A percentile compares a stretch with the other conserved stretches of the same genome.
phyloP scores from a whole-genome alignment of 1,139 yeast species.

The Suhomyces terraborum region DNA sequence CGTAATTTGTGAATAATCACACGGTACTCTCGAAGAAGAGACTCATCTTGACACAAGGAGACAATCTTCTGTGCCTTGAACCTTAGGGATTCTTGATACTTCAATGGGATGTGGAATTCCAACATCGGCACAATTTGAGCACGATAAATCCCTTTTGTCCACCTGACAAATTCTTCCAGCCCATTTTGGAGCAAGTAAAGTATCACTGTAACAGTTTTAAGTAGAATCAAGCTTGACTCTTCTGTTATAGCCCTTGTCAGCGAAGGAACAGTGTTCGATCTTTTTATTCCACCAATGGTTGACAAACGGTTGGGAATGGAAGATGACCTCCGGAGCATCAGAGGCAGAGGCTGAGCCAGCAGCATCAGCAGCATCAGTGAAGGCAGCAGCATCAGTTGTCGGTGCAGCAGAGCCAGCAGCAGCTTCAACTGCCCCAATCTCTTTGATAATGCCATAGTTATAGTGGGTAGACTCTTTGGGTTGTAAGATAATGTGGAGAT shows the following conservation, averaged over 20 bases:
- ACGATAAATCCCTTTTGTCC: constrained; percentile 26
- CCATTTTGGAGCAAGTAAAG: constrained; percentile 44
- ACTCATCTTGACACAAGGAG: constrained; percentile 30
- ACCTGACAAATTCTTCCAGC: constrained; percentile 33
- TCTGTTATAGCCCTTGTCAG: constrained; percentile 3
- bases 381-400: neutral
- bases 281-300: neutral
- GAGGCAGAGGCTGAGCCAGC: too few relatives aligned
- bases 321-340: constrained; percentile 3
- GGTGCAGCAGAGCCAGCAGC: too few relatives aligned
- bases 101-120: constrained; percentile 13
- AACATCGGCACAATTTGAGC: constrained; percentile 16
- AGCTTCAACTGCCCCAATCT: constrained; percentile 7
- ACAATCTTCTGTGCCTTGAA: constrained; percentile 33
- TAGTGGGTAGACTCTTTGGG: constrained; percentile 19
- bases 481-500: constrained; percentile 33
- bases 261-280: constrained; percentile 5
- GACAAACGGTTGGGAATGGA: constrained; percentile 2
- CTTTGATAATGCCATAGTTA: constrained; percentile 19
- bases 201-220: constrained; percentile 40
- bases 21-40: constrained; percentile 33
- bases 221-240: constrained; percentile 23
- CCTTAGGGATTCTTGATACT: constrained; percentile 27
- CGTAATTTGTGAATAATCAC: constrained; percentile 42
- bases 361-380: neutral